Conservation (phyloP, 768 basidiomycete species). For the Naganishia kalamii region DNA sequence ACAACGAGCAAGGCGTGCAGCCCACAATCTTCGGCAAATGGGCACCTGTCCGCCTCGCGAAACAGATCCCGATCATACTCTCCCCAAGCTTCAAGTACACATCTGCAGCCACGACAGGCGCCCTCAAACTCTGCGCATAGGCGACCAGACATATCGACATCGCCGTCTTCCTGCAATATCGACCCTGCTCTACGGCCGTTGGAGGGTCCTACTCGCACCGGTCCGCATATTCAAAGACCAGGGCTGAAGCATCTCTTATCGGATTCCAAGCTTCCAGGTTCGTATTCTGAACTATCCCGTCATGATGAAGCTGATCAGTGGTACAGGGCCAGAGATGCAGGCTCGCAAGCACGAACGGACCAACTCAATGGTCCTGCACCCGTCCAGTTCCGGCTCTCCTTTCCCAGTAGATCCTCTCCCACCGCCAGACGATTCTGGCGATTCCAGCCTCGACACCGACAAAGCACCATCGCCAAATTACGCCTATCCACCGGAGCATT, state of each 20-base stretch:
- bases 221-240: too few relatives aligned
- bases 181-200: too few relatives aligned
- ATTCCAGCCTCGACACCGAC: neutral
- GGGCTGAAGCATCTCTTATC: too few relatives aligned
- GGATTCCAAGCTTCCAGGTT: too few relatives aligned
- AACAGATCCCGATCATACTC: neutral
- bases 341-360: too few relatives aligned
- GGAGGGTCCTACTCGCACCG: too few relatives aligned
- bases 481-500: neutral
- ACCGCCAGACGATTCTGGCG: neutral
- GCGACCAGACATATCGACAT: too few relatives aligned
- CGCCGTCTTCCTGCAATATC: too few relatives aligned
- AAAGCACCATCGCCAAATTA: neutral
- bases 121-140: neutral
- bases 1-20: neutral
- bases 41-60: neutral
- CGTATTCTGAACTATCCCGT: too few relatives aligned
- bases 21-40: neutral
- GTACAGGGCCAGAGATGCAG: neutral
- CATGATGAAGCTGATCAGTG: too few relatives aligned
- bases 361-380: too few relatives aligned
- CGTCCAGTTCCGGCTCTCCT: neutral
- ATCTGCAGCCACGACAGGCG: neutral
- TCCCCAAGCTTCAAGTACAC: neutral
- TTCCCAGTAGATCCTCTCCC: neutral